A percentile compares a stretch with the other conserved stretches of the same genome.
phyloP scores from a whole-genome alignment of 2,329 filamentous ascomycete genomes.

The Ophiostoma pallidulum region DNA sequence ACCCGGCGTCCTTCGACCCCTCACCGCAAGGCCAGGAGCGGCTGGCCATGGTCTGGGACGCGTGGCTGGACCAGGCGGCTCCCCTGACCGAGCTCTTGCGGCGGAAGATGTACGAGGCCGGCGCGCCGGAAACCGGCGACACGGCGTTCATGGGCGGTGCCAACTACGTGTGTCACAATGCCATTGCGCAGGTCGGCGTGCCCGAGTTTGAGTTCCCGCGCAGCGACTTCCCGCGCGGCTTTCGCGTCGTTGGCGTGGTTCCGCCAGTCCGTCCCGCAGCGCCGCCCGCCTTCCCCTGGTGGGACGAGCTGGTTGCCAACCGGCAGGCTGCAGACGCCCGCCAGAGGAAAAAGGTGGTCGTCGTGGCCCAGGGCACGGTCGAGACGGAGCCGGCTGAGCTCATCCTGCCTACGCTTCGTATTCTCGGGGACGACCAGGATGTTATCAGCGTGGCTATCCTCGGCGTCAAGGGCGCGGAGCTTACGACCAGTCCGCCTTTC shows the following conservation, averaged over 20 bases:
- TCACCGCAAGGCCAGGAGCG: constrained; percentile 15
- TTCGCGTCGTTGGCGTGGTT: constrained; percentile 28
- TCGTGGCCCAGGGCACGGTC: constrained; percentile 32
- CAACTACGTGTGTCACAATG: constrained; percentile 28
- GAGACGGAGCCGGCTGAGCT: constrained; percentile 29
- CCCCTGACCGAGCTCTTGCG: constrained; percentile 22
- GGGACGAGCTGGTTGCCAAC: constrained; percentile 25
- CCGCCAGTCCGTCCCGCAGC: constrained; percentile 13
- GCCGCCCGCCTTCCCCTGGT: constrained; percentile 22
- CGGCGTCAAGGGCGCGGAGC: constrained; percentile 24
- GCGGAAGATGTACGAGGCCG: constrained; percentile 22
- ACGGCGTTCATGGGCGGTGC: constrained; percentile 24
- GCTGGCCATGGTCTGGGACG: constrained; percentile 23
- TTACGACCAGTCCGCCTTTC: neutral
- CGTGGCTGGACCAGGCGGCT: constrained; percentile 20
- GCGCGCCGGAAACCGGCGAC: constrained; percentile 16
- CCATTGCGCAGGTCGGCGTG: constrained; percentile 29
- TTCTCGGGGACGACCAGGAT: constrained; percentile 20
- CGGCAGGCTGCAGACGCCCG: constrained; percentile 2
- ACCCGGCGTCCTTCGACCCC: constrained; percentile 23
- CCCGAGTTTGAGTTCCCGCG: constrained; percentile 30
- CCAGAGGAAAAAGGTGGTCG: constrained; percentile 24
- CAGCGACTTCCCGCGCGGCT: constrained; percentile 26
- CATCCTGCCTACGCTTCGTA: constrained; percentile 29
- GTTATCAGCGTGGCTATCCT: constrained; percentile 29